A percentile compares a stretch with the other conserved stretches of the same genome.
Evolutionary conservation across 305 asterid species (phyloP).

Genomic region (Stenogyne calaminthoides): DNA sequence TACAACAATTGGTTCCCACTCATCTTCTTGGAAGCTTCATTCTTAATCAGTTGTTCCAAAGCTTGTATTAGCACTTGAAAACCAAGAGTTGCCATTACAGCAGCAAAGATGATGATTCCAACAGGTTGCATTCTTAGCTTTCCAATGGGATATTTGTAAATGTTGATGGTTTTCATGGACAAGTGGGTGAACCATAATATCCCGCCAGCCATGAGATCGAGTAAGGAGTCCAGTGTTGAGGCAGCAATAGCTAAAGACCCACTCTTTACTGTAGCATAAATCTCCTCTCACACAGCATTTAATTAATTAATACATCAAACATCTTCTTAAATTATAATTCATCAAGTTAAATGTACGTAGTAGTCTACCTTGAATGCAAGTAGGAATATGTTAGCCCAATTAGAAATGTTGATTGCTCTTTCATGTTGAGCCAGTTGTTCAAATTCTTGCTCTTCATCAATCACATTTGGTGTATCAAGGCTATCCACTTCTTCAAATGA

Average conservation of each 20-base stretch:
- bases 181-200: slow-evolving; percentile 78
- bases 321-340: too few species aligned
- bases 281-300: slow-evolving; percentile 31
- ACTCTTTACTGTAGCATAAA: slow-evolving; percentile 67
- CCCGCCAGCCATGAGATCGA: slow-evolving; percentile 86
- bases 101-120: slow-evolving; percentile 82
- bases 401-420: slow-evolving; percentile 75
- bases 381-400: slow-evolving; percentile 73
- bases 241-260: slow-evolving; percentile 88
- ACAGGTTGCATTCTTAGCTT: slow-evolving; percentile 82
- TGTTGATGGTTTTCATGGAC: slow-evolving; percentile 79
- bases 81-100: slow-evolving; percentile 86
- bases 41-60: slow-evolving; percentile 52
- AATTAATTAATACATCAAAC: too few species aligned
- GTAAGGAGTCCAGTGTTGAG: slow-evolving; percentile 76
- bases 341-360: too few species aligned
- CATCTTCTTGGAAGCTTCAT: slow-evolving; percentile 50
- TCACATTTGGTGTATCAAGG: slow-evolving; percentile 39
- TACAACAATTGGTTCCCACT: slow-evolving; percentile 51
- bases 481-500: slow-evolving; percentile 85
- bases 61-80: slow-evolving; percentile 78
- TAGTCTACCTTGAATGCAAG: slow-evolving; percentile 74
- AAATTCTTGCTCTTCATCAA: slow-evolving; percentile 53
- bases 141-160: slow-evolving; percentile 83
- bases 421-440: slow-evolving; percentile 61